Evolutionary conservation across 164 flowering plant genomes (phyloP).

Genomic region (Magnolia changhungtana): DNA sequence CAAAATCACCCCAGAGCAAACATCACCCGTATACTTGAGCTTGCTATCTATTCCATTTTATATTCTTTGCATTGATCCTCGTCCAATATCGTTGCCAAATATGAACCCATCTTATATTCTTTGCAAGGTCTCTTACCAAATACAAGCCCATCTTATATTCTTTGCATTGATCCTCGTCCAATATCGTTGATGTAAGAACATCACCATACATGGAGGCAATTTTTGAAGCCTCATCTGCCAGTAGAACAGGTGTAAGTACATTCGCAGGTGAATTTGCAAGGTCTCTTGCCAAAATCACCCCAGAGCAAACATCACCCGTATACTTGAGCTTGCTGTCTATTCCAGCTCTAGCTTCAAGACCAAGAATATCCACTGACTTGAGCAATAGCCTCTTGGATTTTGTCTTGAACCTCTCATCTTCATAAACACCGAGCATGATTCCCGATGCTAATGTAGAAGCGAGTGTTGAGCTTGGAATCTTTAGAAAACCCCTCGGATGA

Average conservation of each 20-base stretch:
- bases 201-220: constrained; percentile 73
- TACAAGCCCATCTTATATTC: constrained; percentile 95
- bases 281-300: constrained; percentile 73
- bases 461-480: constrained; percentile 51
- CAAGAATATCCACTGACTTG: no score
- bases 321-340: constrained; percentile 76
- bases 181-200: constrained; percentile 77
- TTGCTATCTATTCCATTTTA: constrained; percentile 71
- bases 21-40: constrained; percentile 68
- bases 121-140: no score
- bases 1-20: constrained; percentile 70
- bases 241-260: constrained; percentile 90
- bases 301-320: constrained; percentile 69
- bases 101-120: no score
- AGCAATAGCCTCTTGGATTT: constrained; percentile 61
- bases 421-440: constrained; percentile 66
- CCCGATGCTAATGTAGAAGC: constrained; percentile 86
- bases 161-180: constrained; percentile 76
- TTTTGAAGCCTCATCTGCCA: constrained; percentile 86
- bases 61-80: no score
- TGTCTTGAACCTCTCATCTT: constrained; percentile 80
- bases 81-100: no score
- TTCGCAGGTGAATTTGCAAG: constrained; percentile 96
- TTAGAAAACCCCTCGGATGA: constrained; percentile 56
- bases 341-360: constrained; percentile 82